Evolutionary conservation across 2,329 filamentous ascomycete genomes (phyloP).

Genomic region (Curvularia verruculosa): DNA sequence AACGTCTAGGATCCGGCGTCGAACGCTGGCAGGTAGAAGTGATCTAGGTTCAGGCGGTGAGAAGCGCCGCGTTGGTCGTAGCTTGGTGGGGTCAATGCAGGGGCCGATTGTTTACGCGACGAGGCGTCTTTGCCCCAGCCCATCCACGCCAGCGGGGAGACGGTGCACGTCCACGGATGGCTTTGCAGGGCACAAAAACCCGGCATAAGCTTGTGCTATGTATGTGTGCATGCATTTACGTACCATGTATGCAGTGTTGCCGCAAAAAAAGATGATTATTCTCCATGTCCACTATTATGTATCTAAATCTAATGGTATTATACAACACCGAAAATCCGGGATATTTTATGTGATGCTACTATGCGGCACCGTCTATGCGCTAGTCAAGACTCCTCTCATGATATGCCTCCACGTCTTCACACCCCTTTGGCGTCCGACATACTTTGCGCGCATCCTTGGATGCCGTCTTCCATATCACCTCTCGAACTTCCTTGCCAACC

Average conservation of each 20-base stretch:
- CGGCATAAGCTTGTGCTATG: neutral
- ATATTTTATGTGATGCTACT: neutral
- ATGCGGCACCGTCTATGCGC: constrained; percentile 1
- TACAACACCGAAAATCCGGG: neutral
- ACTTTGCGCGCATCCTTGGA: constrained; percentile 59
- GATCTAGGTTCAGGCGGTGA: constrained; percentile 23
- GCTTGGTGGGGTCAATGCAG: constrained; percentile 30
- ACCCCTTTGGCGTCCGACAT: constrained; percentile 70
- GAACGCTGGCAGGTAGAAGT: constrained; percentile 20
- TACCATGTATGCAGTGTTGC: neutral
- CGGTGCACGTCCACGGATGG: constrained; percentile 1
- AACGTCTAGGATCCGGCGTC: constrained; percentile 21
- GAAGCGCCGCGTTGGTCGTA: constrained; percentile 26
- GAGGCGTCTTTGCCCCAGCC: constrained; percentile 17
- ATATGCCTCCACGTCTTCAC: constrained; percentile 55
- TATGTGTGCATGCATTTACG: neutral
- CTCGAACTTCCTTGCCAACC: constrained; percentile 79
- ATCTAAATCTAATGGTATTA: neutral
- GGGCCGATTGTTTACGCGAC: constrained; percentile 25
- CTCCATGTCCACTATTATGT: too few species aligned
- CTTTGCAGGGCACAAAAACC: neutral
- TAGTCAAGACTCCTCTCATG: constrained; percentile 23
- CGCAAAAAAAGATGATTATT: neutral
- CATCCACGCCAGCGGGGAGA: constrained; percentile 8
- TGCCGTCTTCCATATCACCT: constrained; percentile 82